Evolutionary conservation across 1,139 yeast species (phyloP).

Genomic region (Kodamaea anthophila): DNA sequence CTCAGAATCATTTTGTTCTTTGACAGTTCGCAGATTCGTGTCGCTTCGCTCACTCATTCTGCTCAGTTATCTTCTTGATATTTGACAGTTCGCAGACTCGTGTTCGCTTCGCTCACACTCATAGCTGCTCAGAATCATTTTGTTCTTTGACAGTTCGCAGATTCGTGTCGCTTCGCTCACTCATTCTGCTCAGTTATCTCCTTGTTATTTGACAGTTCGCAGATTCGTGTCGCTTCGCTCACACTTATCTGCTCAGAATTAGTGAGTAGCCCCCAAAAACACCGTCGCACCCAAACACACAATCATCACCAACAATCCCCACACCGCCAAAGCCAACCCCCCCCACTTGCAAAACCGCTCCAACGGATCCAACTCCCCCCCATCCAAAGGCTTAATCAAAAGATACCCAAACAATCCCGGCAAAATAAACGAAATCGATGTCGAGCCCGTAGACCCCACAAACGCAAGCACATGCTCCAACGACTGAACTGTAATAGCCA

Average conservation of each 20-base stretch:
- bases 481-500: slow-evolving; percentile 75
- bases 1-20: too few species aligned
- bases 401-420: slow-evolving; percentile 88
- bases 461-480: slow-evolving; percentile 83
- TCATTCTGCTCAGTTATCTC: too few species aligned
- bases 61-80: too few species aligned
- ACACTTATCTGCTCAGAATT: not conserved
- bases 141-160: slow-evolving; percentile 12
- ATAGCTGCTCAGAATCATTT: too few species aligned
- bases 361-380: slow-evolving; percentile 31
- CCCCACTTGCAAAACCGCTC: slow-evolving; percentile 46
- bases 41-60: too few species aligned
- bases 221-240: not conserved
- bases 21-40: too few species aligned
- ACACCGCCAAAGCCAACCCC: slow-evolving; percentile 55
- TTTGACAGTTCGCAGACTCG: too few species aligned
- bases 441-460: slow-evolving; percentile 94
- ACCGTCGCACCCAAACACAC: slow-evolving; percentile 75
- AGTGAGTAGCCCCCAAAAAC: slow-evolving; percentile 52
- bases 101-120: too few species aligned
- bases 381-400: slow-evolving; percentile 45
- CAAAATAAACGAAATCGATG: slow-evolving; percentile 84
- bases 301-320: slow-evolving; percentile 79
- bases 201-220: not conserved
- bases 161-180: slow-evolving; percentile 1